Conservation (phyloP, 371 early-diverging fungal species). For the Rhizopus microsporus region DNA sequence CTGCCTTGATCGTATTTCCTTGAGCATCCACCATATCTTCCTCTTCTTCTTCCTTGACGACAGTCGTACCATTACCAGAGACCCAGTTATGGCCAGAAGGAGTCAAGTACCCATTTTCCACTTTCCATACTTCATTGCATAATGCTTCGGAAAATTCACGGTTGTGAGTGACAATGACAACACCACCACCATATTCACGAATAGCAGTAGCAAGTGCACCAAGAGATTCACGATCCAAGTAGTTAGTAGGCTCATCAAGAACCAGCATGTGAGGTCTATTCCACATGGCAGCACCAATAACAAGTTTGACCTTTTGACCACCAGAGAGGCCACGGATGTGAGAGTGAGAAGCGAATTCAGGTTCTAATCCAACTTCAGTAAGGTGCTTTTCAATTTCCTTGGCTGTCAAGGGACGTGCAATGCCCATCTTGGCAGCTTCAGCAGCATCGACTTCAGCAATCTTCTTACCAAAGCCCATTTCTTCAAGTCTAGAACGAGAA, state of each 20-base stretch:
- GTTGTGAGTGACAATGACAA: conserved; percentile 80
- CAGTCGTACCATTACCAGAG: conserved; percentile 46
- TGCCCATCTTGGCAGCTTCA: conserved; percentile 67
- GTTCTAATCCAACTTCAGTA: conserved; percentile 67
- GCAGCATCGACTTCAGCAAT: conserved; percentile 65
- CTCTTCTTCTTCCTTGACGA: conserved; percentile 37
- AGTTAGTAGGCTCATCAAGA: conserved; percentile 90
- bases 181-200: conserved; percentile 72
- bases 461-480: conserved; percentile 70
- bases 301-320: conserved; percentile 92
- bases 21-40: conserved; percentile 53
- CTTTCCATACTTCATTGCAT: conserved; percentile 75
- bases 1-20: conserved; percentile 53
- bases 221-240: conserved; percentile 78
- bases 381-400: conserved; percentile 74
- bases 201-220: conserved; percentile 72
- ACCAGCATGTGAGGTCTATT: conserved; percentile 86
- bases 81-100: conserved; percentile 59
- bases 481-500: conserved; percentile 68
- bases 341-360: conserved; percentile 79
- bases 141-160: conserved; percentile 71
- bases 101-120: conserved; percentile 67
- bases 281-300: conserved; percentile 86
- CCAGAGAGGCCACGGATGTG: conserved; percentile 87
- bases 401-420: conserved; percentile 65